Evolutionary conservation across 306 rosid species (phyloP).

Genomic region (Medicago lupulina): DNA sequence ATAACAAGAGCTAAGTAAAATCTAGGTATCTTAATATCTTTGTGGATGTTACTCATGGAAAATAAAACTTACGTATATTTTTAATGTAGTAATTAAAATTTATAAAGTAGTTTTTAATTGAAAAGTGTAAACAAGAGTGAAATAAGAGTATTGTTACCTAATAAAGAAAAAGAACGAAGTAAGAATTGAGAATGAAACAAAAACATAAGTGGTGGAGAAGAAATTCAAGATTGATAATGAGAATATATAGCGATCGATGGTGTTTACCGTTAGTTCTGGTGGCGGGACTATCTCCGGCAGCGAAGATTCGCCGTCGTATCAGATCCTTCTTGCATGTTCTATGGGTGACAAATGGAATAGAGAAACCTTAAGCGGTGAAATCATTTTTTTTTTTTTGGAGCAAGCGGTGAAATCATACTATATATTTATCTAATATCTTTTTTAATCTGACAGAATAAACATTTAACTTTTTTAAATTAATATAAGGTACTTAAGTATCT

Average conservation of each 20-base stretch:
- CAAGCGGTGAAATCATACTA: slow-evolving; percentile 5
- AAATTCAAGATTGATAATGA: background rate
- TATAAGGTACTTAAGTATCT: too few species aligned
- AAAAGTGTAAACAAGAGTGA: background rate
- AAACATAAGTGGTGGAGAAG: background rate
- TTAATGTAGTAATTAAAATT: background rate
- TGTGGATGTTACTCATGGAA: too few species aligned
- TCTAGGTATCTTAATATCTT: too few species aligned
- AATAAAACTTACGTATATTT: too few species aligned
- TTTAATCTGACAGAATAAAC: background rate
- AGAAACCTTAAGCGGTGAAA: background rate
- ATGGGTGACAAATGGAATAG: background rate
- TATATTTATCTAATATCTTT: background rate
- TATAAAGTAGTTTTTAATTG: background rate
- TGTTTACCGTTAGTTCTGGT: background rate
- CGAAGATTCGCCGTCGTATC: background rate
- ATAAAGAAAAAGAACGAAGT: background rate
- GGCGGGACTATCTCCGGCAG: background rate
- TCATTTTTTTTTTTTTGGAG: too few species aligned
- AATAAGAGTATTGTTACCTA: background rate
- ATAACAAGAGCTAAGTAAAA: too few species aligned
- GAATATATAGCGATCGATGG: background rate
- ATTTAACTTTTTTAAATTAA: too few species aligned
- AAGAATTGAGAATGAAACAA: background rate
- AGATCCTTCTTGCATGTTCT: background rate